phyloP scores from a whole-genome alignment of 805 yeast species.

The Candida incommunis region DNA sequence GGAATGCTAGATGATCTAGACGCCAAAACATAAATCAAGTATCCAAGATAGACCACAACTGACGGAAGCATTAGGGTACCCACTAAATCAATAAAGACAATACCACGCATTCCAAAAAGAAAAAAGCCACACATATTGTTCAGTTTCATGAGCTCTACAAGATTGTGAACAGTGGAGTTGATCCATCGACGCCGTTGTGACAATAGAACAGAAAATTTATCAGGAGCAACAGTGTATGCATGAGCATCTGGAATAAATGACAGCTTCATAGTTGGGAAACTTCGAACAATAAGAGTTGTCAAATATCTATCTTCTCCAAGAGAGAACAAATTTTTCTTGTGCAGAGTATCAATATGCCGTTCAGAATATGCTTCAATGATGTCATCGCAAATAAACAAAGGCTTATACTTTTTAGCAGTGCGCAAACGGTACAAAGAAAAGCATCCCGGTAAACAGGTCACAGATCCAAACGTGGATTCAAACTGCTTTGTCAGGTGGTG shows the following conservation, averaged over 20 bases:
- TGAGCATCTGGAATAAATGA: constrained; percentile 44
- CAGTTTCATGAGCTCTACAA: constrained; percentile 41
- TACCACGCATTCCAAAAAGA: constrained; percentile 46
- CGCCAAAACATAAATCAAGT: constrained; percentile 36
- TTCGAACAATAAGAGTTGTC: constrained; percentile 41
- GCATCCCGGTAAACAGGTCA: constrained; percentile 57
- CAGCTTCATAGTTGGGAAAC: constrained; percentile 41
- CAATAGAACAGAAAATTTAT: constrained; percentile 32
- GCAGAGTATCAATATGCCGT: constrained; percentile 42
- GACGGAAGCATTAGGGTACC: constrained; percentile 49
- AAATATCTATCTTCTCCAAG: constrained; percentile 50
- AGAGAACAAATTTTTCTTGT: constrained; percentile 44
- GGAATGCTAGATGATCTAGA: constrained; percentile 38
- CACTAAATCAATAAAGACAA: constrained; percentile 39
- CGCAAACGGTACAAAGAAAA: constrained; percentile 39
- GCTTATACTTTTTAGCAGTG: constrained; percentile 36
- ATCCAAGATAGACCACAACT: constrained; percentile 39
- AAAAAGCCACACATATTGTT: constrained; percentile 50
- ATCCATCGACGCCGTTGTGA: constrained; percentile 56
- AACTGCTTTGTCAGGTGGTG: constrained; percentile 53
- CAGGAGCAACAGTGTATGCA: constrained; percentile 45
- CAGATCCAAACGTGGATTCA: constrained; percentile 47
- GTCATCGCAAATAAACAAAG: constrained; percentile 46
- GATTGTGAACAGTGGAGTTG: constrained; percentile 50
- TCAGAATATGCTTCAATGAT: constrained; percentile 43